phyloP scores from a whole-genome alignment of 139 green algal species.

The Chlorella sp. region DNA sequence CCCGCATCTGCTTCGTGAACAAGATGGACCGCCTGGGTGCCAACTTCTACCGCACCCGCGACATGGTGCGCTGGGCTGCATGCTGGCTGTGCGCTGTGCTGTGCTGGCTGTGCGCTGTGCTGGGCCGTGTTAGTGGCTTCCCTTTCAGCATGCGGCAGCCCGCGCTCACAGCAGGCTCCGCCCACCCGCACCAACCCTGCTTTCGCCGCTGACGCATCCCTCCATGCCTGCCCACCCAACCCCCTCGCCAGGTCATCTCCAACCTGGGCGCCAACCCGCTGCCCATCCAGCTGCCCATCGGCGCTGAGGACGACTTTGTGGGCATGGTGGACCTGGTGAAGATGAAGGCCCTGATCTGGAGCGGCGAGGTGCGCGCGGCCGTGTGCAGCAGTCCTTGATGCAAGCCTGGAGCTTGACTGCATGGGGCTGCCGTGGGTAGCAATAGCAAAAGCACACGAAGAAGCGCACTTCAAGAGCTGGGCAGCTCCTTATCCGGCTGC shows the following conservation, averaged over 20 bases:
- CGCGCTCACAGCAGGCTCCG: no score
- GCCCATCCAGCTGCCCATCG: slow-evolving; percentile 93
- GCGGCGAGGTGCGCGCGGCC: slow-evolving; percentile 65
- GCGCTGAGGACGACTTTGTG: slow-evolving; percentile 92
- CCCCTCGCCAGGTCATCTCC: slow-evolving; percentile 44
- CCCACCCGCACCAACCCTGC: no score
- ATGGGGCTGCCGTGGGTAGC: no score
- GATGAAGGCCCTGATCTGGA: slow-evolving; percentile 97
- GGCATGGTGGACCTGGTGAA: slow-evolving; percentile 97
- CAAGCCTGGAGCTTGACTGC: no score
- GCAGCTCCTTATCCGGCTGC: no score
- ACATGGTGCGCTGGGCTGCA: slow-evolving; percentile 72
- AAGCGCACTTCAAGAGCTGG: no score
- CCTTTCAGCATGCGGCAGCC: neutral
- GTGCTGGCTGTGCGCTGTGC: neutral
- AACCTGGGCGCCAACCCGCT: slow-evolving; percentile 92
- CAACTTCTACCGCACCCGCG: slow-evolving; percentile 91
- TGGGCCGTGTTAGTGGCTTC: no score
- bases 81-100: neutral
- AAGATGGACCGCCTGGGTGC: slow-evolving; percentile 99
- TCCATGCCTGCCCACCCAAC: no score
- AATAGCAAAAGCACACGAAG: no score
- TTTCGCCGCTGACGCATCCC: no score
- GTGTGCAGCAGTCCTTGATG: no score
- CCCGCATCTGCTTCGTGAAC: slow-evolving; percentile 99